Evolutionary conservation across 768 basidiomycete genomes (phyloP), one percentile per base, ranked within the genome.

Genomic region (Serendipita sp.): DNA sequence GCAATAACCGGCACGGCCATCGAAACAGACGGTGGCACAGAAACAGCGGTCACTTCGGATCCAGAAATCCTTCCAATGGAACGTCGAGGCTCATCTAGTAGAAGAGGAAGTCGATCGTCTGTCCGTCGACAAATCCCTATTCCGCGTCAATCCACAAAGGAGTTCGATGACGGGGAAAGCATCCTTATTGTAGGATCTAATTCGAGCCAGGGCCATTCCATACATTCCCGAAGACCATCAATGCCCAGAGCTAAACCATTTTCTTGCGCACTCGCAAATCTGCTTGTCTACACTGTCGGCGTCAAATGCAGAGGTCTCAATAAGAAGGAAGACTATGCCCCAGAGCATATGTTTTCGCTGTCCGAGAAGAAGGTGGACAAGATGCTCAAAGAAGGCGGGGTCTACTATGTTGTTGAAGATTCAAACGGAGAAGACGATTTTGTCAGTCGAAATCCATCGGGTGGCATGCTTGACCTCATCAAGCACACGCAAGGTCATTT

Each of bases 281-380:
- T 97, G 10, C 80, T 97, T 18, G 87, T 97, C 32, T 97, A 98
- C 74, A 97, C 95, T 3, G 84, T 95, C 63, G 95, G 95, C 3
- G 91, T 97, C 67, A 95, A 95, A 73, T 96, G 89, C 69, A 86
- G 85, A 51, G 93, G 94, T 0, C 80, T 98, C 74, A 89, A 89
- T 74, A 85, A 88, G 73, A 85, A 91, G 67, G 85, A 89, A 68
- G 77, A 79, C 36, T 99, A 99, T 70, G 85, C 85, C 5, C 81
- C 88, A 0, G 86, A 91, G 70, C 89, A 97, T 70, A 81, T 97
- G 72, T 94, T 99, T 73, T 95, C 91, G 3, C 81, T 98, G 4
- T 94, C 92, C 0, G 95, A 98, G 77, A 82, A 77, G 65, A 83
- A 83, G 16, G 85, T 45, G 5, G 63, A 46, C 23, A 63, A 46